Percentiles rank a stretch among this genome's conserved stretches.
phyloP scores from a whole-genome alignment of 768 basidiomycete species.

The Exsudoporus frostii region DNA sequence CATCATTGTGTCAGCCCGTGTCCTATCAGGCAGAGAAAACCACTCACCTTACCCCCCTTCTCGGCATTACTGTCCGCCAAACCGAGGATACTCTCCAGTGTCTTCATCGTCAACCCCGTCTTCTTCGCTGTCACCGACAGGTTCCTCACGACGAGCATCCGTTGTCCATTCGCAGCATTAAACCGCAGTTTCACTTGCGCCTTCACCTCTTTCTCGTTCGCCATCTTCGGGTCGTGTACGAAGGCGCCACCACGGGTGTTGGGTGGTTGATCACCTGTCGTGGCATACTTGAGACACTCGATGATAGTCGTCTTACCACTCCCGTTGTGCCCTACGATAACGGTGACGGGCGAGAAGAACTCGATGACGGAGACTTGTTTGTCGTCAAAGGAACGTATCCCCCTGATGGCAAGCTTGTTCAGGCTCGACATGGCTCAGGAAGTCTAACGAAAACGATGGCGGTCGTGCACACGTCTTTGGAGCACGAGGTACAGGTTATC shows the following conservation, averaged over 20 bases:
- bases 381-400: conserved; percentile 96
- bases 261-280: conserved; percentile 96
- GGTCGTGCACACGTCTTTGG: not conserved
- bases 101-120: conserved; percentile 94
- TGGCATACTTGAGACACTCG: conserved; percentile 98
- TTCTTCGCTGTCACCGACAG: conserved; percentile 93
- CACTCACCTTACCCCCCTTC: conserved; percentile 69
- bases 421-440: conserved; percentile 58
- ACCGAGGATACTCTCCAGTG: conserved; percentile 86
- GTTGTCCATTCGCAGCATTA: conserved; percentile 79
- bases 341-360: conserved; percentile 96
- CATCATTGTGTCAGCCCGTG: not conserved
- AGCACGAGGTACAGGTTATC: not conserved
- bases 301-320: conserved; percentile 99
- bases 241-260: conserved; percentile 99
- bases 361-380: conserved; percentile 91
- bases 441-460: too few relatives aligned
- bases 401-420: conserved; percentile 91
- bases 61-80: conserved; percentile 63
- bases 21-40: too few relatives aligned
- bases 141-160: conserved; percentile 89
- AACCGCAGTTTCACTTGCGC: conserved; percentile 97
- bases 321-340: conserved; percentile 98
- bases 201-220: conserved; percentile 98
- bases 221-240: conserved; percentile 98